A percentile compares a stretch with the other conserved stretches of the same genome.
phyloP scores from a whole-genome alignment of 345 rosid genomes.

The Eutrema heterophyllum region DNA sequence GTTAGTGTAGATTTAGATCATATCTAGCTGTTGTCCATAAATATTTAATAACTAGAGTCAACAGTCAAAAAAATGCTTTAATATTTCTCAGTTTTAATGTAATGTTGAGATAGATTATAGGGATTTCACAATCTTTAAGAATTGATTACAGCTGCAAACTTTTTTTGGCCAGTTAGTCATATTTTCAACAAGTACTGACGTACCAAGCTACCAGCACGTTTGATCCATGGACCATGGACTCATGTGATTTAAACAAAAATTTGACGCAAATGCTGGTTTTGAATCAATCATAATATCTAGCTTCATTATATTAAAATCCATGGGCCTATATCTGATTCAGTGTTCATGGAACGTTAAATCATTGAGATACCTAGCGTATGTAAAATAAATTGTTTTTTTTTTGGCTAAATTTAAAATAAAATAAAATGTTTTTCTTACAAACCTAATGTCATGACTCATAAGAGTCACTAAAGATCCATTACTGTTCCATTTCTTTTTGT shows the following conservation, averaged over 20 bases:
- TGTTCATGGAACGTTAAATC: not conserved
- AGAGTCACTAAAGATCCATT: not conserved
- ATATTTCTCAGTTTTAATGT: not conserved
- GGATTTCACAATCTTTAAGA: too few species aligned
- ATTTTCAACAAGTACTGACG: not conserved
- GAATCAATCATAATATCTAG: not conserved
- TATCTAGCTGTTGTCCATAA: not conserved
- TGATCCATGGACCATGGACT: slow-evolving; percentile 5
- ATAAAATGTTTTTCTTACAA: too few species aligned
- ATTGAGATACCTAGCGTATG: not conserved
- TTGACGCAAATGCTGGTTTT: not conserved
- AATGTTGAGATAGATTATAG: too few species aligned
- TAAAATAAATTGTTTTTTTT: not conserved
- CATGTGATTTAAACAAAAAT: not conserved
- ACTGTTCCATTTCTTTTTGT: not conserved
- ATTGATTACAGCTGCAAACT: not conserved
- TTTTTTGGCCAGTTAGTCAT: not conserved
- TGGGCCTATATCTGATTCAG: not conserved
- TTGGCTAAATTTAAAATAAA: too few species aligned
- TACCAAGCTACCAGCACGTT: too few species aligned
- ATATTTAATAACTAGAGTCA: not conserved
- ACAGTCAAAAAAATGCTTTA: not conserved
- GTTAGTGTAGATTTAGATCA: slow-evolving; percentile 9
- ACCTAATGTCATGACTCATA: not conserved
- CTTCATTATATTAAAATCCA: not conserved